These are phyloP conservation scores for Thymus quinquecostatus DNA, from an alignment of 257 asterid genomes.

Conservation along the genomic window DNA sequence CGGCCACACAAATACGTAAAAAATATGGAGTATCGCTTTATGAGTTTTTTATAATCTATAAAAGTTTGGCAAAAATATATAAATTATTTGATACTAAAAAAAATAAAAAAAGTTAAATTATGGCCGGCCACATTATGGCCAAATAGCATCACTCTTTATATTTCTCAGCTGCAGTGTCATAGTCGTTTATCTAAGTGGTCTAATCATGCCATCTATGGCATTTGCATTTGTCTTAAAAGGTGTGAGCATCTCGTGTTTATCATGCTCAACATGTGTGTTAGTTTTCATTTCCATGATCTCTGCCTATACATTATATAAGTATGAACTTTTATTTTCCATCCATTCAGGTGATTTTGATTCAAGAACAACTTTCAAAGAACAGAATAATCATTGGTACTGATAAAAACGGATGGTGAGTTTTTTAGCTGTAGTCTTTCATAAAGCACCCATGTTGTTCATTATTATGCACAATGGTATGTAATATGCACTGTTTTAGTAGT, in stretches of 20 bases:
- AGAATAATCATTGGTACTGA: constrained; percentile 91
- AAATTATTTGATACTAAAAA: too few relatives aligned
- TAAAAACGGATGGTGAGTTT: constrained; percentile 78
- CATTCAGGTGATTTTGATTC: constrained; percentile 82
- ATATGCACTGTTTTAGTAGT: constrained; percentile 16
- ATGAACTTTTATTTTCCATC: constrained; percentile 19
- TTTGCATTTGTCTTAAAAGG: background rate
- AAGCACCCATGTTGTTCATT: background rate
- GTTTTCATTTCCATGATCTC: constrained; percentile 1
- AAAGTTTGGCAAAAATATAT: too few relatives aligned
- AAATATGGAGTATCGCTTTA: too few relatives aligned
- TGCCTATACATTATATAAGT: background rate
- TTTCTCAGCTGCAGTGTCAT: background rate
- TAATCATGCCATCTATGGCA: too few relatives aligned
- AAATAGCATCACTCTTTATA: too few relatives aligned
- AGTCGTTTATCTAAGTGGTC: background rate
- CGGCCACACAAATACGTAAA: too few relatives aligned
- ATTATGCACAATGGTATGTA: background rate
- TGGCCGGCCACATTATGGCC: too few relatives aligned
- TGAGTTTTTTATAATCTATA: too few relatives aligned
- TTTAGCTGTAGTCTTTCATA: constrained; percentile 17
- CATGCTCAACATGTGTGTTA: background rate
- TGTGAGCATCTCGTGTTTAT: constrained; percentile 9
- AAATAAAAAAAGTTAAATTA: too few relatives aligned
- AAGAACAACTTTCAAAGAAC: constrained; percentile 97